Percentiles rank a stretch among this genome's conserved stretches.
Evolutionary conservation across 2,329 filamentous ascomycete species (phyloP).

Genomic region (Stagonosporopsis cucurbitacearum): DNA sequence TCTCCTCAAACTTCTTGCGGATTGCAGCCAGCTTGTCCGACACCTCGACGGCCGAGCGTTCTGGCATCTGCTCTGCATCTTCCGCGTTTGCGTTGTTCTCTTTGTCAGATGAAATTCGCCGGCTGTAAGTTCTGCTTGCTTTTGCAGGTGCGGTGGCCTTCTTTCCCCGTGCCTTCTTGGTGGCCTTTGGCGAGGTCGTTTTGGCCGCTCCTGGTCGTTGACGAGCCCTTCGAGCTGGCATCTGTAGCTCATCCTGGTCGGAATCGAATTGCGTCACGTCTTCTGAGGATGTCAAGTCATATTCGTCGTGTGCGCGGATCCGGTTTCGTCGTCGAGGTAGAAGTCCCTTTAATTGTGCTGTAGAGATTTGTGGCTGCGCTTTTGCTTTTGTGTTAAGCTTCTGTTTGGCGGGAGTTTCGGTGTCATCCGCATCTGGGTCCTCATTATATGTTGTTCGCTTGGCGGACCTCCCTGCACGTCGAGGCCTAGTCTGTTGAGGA

Average conservation of each 20-base stretch:
- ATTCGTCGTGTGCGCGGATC: constrained; percentile 44
- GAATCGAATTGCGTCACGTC: constrained; percentile 42
- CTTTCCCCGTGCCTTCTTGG: constrained; percentile 37
- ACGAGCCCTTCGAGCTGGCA: constrained; percentile 33
- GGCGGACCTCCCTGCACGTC: constrained; percentile 24
- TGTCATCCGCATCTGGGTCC: constrained; percentile 34
- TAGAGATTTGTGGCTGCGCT: constrained; percentile 47
- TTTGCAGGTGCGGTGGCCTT: constrained; percentile 26
- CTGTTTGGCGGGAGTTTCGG: constrained; percentile 31
- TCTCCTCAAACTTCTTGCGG: constrained; percentile 57
- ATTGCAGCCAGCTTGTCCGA: constrained; percentile 51
- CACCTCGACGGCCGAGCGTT: constrained; percentile 36
- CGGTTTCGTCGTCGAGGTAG: constrained; percentile 52
- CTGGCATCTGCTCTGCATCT: constrained; percentile 33
- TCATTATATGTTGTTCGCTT: constrained; percentile 28
- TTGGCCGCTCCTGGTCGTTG: constrained; percentile 26
- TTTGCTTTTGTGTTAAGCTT: constrained; percentile 29
- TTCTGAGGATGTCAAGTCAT: constrained; percentile 50
- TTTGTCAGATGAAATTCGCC: constrained; percentile 51
- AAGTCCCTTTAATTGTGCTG: constrained; percentile 53
- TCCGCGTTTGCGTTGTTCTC: constrained; percentile 47
- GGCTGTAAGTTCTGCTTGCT: constrained; percentile 42
- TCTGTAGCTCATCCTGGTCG: constrained; percentile 53
- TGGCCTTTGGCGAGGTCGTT: constrained; percentile 29
- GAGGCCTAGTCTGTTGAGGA: constrained; percentile 25